A percentile compares a stretch with the other conserved stretches of the same genome.
Evolutionary conservation across 306 rosid species (phyloP).

Genomic region (Malus sylvestris): DNA sequence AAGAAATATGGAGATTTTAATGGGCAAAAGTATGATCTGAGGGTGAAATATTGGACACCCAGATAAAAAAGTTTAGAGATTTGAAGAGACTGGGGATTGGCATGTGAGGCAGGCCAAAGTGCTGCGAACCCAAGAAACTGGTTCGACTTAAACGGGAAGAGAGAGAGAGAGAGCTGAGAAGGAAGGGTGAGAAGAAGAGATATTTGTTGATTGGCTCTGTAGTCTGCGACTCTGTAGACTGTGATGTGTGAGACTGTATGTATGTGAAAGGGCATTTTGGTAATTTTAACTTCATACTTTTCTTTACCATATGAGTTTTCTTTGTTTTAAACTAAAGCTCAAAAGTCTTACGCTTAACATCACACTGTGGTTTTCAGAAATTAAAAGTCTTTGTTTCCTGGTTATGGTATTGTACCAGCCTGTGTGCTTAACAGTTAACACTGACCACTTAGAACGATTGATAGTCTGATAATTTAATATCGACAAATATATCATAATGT

Average conservation of each 20-base stretch:
- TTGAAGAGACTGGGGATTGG: conserved; percentile 23
- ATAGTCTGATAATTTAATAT: not conserved
- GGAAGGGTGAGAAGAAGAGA: conserved; percentile 32
- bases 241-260: conserved; percentile 1
- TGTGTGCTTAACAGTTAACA: conserved; percentile 6
- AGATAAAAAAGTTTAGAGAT: conserved; percentile 41
- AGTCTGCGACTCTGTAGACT: conserved; percentile 32
- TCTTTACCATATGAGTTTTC: not conserved
- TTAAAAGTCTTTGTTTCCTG: not conserved
- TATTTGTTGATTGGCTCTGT: conserved; percentile 59
- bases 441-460: no score
- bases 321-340: not conserved
- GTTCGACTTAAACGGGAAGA: conserved; percentile 35
- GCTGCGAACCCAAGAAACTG: conserved; percentile 16
- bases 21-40: conserved; percentile 31
- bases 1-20: conserved; percentile 17
- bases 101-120: conserved; percentile 4
- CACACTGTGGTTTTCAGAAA: not conserved
- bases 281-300: not conserved
- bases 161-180: not conserved
- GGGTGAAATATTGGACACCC: conserved; percentile 24
- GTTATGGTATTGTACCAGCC: not conserved
- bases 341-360: not conserved
- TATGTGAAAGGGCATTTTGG: conserved; percentile 25
- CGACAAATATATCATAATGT: not conserved